Conservation (phyloP, 345 rosid species). For the Populus alba region DNA sequence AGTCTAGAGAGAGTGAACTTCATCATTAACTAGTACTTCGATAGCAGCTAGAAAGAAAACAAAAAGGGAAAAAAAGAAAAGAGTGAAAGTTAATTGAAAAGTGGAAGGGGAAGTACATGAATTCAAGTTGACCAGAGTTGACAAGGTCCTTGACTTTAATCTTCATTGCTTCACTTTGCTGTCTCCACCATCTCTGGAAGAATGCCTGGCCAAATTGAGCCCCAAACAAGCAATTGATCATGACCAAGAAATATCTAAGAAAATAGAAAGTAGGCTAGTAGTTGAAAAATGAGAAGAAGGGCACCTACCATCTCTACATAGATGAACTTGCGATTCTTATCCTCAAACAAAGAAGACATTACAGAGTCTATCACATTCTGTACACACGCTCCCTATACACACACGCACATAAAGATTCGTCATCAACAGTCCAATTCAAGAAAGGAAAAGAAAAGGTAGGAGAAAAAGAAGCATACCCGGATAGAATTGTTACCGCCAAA, state of each 20-base stretch:
- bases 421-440: slow-evolving; percentile 1
- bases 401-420: slow-evolving; percentile 7
- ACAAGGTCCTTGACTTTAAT: slow-evolving; percentile 75
- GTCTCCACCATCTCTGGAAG: slow-evolving; percentile 97
- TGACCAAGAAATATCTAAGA: neutral
- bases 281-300: neutral
- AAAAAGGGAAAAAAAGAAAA: neutral
- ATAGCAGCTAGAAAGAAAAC: neutral
- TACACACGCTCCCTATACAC: slow-evolving; percentile 73
- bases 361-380: slow-evolving; percentile 92
- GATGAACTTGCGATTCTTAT: slow-evolving; percentile 82
- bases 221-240: neutral
- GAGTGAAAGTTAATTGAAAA: neutral
- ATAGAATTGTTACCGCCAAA: slow-evolving; percentile 87
- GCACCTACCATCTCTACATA: slow-evolving; percentile 72
- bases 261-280: neutral
- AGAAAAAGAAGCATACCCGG: slow-evolving; percentile 42
- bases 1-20: neutral
- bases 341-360: slow-evolving; percentile 71
- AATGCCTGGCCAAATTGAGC: slow-evolving; percentile 55
- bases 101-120: slow-evolving; percentile 49
- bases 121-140: slow-evolving; percentile 81
- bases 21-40: neutral
- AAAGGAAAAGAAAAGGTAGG: neutral
- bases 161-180: slow-evolving; percentile 73